These are phyloP conservation scores for Pseudogymnoascus sp. DNA, from an alignment of 2,329 filamentous ascomycete genomes.

Conservation along the genomic window DNA sequence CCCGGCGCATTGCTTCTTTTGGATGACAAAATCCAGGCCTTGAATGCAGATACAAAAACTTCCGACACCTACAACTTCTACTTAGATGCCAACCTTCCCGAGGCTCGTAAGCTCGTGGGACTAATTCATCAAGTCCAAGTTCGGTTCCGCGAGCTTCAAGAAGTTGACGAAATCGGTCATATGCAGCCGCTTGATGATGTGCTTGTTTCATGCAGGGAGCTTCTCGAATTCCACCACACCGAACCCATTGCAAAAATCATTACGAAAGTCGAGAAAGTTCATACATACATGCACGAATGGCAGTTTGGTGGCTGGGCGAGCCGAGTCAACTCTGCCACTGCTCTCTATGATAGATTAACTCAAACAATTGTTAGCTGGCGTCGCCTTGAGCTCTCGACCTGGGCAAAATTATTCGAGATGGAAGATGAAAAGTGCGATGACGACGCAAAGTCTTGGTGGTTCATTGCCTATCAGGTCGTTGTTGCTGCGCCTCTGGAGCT, in stretches of 20 bases:
- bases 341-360: constrained; percentile 71
- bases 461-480: constrained; percentile 85
- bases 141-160: constrained; percentile 66
- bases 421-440: constrained; percentile 69
- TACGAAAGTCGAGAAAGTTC: constrained; percentile 78
- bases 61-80: constrained; percentile 76
- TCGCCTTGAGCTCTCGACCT: constrained; percentile 82
- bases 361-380: constrained; percentile 81
- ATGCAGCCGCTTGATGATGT: constrained; percentile 77
- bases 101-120: constrained; percentile 65
- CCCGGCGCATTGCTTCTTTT: constrained; percentile 60
- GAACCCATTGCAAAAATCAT: constrained; percentile 84
- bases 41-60: constrained; percentile 32
- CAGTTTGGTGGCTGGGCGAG: constrained; percentile 80
- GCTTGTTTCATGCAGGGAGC: constrained; percentile 62
- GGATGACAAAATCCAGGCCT: constrained; percentile 50
- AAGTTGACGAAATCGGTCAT: constrained; percentile 57
- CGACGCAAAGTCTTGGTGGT: constrained; percentile 89
- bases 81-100: constrained; percentile 65
- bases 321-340: constrained; percentile 61
- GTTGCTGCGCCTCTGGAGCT: constrained; percentile 68
- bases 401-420: constrained; percentile 80
- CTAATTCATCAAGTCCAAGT: constrained; percentile 62
- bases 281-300: constrained; percentile 85
- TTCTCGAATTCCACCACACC: constrained; percentile 67